Base-by-base conservation (phyloP, 768 basidiomycete species). In the Leccinum subtestaceum region DNA sequence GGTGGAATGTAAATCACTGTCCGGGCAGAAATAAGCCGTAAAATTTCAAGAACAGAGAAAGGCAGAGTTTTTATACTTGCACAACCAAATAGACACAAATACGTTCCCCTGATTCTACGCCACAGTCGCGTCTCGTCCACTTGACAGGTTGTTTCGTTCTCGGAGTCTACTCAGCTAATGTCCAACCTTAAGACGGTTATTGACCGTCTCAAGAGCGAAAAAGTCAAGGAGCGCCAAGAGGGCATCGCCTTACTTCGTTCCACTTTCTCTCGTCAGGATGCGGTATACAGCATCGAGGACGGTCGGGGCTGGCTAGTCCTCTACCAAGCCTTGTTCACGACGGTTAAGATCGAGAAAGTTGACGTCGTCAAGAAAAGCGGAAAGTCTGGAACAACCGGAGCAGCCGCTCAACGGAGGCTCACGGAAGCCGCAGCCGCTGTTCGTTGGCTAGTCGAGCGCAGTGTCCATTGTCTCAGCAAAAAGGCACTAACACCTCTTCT, bases 1-100 rank as follows among this genome's bases (percentile, higher is more conserved):
- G 76, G 83, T 85, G 72, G 77, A 73, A 76, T 73, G 74, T 75
- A 46, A 69, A 46, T 74, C 73, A 78, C 87, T 87, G 85, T 81
- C 80, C 87, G 86, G 86, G 87, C 87, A 88, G 87, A 89, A 87
- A 83, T 65, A 77, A 78, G 87, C 87, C 87, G 64, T 64, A 29
- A n/a, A 60, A 48, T 60, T 23, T 8, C 6, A 21, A 27, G 48
- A 27, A 19, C 51, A 48, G 25, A 10, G 29, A 17, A 46, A 51
- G 49, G 21, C 45, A 8, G 15, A 10, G 29, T 17, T 60, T 73
- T 60, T 73, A 74, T 71, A 74, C 54, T 46, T 11, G 2, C 13
- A 23, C 4, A 32, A 36, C 62, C 72, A 75, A 74, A 76, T 38
- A 74, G 11, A 29, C 13, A 40, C 67, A 75, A 74, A 75, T 5